phyloP scores from a whole-genome alignment of 495 filamentous ascomycete species.

The Neurospora pannonica region DNA sequence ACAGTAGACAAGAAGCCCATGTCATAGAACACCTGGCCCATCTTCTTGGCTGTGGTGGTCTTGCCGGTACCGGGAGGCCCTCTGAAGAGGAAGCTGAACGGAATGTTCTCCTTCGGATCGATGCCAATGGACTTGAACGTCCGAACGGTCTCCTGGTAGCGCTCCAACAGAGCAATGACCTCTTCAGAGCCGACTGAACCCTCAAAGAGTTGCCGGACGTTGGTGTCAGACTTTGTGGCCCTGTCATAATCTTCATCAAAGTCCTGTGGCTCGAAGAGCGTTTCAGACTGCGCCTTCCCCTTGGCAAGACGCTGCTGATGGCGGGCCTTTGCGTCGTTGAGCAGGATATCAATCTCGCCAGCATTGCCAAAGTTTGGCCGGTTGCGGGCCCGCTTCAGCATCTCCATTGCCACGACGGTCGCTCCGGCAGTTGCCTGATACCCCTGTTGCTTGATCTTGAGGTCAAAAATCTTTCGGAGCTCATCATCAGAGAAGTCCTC shows the following conservation, averaged over 20 bases:
- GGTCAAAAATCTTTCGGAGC: conserved; percentile 46
- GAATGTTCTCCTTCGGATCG: conserved; percentile 41
- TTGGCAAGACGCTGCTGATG: conserved; percentile 44
- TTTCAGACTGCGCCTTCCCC: conserved; percentile 2
- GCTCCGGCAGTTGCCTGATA: conserved; percentile 35
- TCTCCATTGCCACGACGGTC: conserved; percentile 36
- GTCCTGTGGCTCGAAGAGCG: conserved; percentile 48
- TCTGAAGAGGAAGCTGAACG: conserved; percentile 36
- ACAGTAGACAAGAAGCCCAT: conserved; percentile 50
- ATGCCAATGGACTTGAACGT: conserved; percentile 47
- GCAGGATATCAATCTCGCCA: conserved; percentile 55
- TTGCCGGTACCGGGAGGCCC: conserved; percentile 57
- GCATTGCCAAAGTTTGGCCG: conserved; percentile 53
- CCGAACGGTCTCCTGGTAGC: conserved; percentile 46
- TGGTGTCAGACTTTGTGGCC: conserved; percentile 36
- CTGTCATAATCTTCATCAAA: conserved; percentile 62
- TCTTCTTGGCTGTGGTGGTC: conserved; percentile 58
- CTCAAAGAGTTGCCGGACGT: conserved; percentile 50
- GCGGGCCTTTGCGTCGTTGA: conserved; percentile 48
- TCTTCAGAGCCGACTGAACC: conserved; percentile 59
- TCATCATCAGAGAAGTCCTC: conserved; percentile 58
- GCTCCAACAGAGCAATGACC: conserved; percentile 47
- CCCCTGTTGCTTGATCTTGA: conserved; percentile 43
- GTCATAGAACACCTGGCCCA: conserved; percentile 67
- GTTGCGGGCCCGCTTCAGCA: conserved; percentile 43